These are phyloP conservation scores for Arachnopeziza araneosa DNA, from an alignment of 2,329 filamentous ascomycete genomes.

Conservation along the genomic window DNA sequence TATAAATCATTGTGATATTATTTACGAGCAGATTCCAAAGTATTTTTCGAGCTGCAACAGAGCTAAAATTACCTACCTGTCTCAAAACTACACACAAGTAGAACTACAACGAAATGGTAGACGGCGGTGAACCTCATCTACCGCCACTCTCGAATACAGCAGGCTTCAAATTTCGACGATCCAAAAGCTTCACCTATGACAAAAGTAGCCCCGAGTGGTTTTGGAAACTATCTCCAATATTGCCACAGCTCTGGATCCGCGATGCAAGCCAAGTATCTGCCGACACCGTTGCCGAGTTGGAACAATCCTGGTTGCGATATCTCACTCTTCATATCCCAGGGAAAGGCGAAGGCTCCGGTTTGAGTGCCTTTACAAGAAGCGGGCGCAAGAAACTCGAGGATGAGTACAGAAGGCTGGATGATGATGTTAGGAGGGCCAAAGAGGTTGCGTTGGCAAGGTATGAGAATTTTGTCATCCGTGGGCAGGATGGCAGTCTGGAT, in stretches of 20 bases:
- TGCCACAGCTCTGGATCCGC: conserved; percentile 11
- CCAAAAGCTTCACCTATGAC: conserved; percentile 3
- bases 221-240: conserved; percentile 3
- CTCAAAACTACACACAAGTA: too few species aligned
- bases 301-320: conserved; percentile 2
- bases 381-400: conserved; percentile 2
- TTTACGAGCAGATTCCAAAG: too few species aligned
- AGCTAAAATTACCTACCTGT: too few species aligned
- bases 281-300: conserved; percentile 1
- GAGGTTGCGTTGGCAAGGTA: conserved; percentile 9
- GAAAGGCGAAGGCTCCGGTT: not conserved
- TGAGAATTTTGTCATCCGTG: conserved; percentile 4
- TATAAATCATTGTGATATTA: too few species aligned
- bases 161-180: not conserved
- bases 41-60: too few species aligned
- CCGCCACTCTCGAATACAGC: conserved; percentile 1
- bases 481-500: conserved; percentile 8
- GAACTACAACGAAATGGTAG: not conserved
- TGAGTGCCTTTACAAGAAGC: not conserved
- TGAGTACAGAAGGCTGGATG: conserved; percentile 1
- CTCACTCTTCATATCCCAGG: conserved; percentile 1
- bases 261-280: not conserved
- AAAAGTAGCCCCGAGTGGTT: conserved; percentile 6
- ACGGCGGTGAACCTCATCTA: not conserved
- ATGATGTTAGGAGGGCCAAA: conserved; percentile 5